phyloP scores from a whole-genome alignment of 208 protist genomes.

The Leishmania tarentolae region DNA sequence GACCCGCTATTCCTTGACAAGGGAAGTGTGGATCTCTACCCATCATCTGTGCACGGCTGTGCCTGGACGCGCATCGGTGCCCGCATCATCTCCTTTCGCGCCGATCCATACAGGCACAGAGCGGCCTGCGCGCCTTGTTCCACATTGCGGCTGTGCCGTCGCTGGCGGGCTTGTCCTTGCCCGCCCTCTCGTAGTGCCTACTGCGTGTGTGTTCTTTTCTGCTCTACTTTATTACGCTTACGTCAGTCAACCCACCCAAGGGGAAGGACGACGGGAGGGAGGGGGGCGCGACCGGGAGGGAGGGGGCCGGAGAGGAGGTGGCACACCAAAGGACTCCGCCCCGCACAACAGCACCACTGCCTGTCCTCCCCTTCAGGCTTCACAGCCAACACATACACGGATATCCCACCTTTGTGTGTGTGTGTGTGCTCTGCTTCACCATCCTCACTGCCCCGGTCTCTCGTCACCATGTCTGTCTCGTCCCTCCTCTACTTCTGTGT shows the following conservation, averaged over 20 bases:
- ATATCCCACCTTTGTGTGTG: not conserved
- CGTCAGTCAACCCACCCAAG: not conserved
- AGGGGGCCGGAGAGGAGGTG: too few relatives aligned
- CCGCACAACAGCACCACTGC: not conserved
- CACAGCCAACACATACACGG: not conserved
- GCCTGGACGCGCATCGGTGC: not conserved
- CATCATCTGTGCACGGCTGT: not conserved
- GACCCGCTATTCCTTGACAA: not conserved
- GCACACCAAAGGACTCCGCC: not conserved
- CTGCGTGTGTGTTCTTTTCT: not conserved
- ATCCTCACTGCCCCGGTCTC: too few relatives aligned
- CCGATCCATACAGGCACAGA: not conserved
- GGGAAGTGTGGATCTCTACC: not conserved
- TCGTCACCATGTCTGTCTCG: not conserved
- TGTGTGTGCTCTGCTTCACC: not conserved
- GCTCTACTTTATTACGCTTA: not conserved
- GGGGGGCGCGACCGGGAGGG: too few relatives aligned
- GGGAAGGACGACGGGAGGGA: not conserved
- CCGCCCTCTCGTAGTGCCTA: too few relatives aligned
- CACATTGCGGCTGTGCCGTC: too few relatives aligned
- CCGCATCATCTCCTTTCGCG: too few relatives aligned
- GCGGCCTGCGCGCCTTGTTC: too few relatives aligned
- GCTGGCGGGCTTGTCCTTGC: too few relatives aligned
- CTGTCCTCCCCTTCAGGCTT: not conserved
- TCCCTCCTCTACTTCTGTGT: not conserved